These are phyloP conservation scores for Haplographium delicatum DNA, from an alignment of 495 filamentous ascomycete genomes.

Conservation along the genomic window DNA sequence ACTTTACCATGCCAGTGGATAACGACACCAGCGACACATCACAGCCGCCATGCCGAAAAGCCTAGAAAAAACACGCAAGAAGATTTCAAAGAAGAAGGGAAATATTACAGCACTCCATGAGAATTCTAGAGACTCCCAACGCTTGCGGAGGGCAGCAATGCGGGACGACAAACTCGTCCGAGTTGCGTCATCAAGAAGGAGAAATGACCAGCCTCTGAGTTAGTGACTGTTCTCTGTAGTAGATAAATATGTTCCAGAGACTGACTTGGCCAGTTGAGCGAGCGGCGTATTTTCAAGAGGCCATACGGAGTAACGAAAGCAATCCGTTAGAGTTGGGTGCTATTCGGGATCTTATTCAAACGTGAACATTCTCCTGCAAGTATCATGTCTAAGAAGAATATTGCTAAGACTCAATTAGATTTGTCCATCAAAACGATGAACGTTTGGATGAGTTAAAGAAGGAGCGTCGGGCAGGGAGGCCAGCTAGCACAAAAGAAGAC, in stretches of 20 bases:
- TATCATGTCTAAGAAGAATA: no score
- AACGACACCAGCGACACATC: no score
- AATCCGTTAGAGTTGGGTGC: slow-evolving; percentile 51
- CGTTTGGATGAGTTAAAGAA: slow-evolving; percentile 69
- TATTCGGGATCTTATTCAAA: slow-evolving; percentile 56
- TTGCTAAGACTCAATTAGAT: slow-evolving; percentile 52
- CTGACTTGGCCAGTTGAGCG: slow-evolving; percentile 53
- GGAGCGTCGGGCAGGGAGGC: slow-evolving; percentile 74
- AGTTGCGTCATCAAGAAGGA: slow-evolving; percentile 54
- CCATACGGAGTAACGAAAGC: slow-evolving; percentile 44
- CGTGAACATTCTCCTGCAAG: slow-evolving; percentile 37
- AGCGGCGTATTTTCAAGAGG: slow-evolving; percentile 65
- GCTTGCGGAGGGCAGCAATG: slow-evolving; percentile 64
- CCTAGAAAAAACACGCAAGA: slow-evolving; percentile 75
- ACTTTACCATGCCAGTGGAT: no score
- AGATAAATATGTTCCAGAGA: not conserved
- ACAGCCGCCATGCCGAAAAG: slow-evolving; percentile 56
- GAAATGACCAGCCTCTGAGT: slow-evolving; percentile 65
- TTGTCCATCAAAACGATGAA: slow-evolving; percentile 70
- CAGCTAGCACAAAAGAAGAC: slow-evolving; percentile 72
- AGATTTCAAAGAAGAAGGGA: slow-evolving; percentile 70
- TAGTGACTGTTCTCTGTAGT: slow-evolving; percentile 14
- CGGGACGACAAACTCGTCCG: slow-evolving; percentile 73
- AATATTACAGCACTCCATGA: slow-evolving; percentile 67
- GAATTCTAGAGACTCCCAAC: slow-evolving; percentile 72